Conservation (phyloP, 805 yeast genomes). For the Metschnikowia kunwiensis region DNA sequence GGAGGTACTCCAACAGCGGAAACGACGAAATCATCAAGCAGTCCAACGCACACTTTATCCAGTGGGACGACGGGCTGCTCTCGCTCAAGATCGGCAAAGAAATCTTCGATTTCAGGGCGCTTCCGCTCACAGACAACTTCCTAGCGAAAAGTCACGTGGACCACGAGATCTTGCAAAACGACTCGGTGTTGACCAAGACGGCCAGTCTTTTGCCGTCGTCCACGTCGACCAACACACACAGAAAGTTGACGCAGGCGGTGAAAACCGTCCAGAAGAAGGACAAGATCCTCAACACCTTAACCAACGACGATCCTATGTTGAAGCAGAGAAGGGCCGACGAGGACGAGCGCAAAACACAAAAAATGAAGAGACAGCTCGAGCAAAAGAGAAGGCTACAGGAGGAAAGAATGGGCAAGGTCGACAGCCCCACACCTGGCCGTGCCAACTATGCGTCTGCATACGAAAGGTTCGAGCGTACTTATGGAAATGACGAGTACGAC, state of each 20-base stretch:
- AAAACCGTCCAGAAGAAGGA: slow-evolving; percentile 46
- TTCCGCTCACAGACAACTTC: slow-evolving; percentile 66
- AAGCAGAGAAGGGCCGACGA: slow-evolving; percentile 67
- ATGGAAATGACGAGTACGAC: slow-evolving; percentile 35
- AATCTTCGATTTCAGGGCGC: slow-evolving; percentile 70
- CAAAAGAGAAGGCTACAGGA: slow-evolving; percentile 55
- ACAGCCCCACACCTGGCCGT: slow-evolving; percentile 27
- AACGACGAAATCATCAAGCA: slow-evolving; percentile 73
- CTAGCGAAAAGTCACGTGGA: slow-evolving; percentile 69
- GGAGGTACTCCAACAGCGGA: slow-evolving; percentile 85
- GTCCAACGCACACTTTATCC: slow-evolving; percentile 83
- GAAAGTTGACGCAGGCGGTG: slow-evolving; percentile 70
- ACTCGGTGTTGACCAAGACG: slow-evolving; percentile 59
- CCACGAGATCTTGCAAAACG: slow-evolving; percentile 67
- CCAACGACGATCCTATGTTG: slow-evolving; percentile 65
- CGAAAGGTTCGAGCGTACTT: slow-evolving; percentile 37
- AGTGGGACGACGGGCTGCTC: slow-evolving; percentile 91
- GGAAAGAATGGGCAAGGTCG: slow-evolving; percentile 53
- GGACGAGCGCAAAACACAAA: slow-evolving; percentile 53
- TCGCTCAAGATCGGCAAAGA: slow-evolving; percentile 87
- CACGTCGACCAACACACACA: slow-evolving; percentile 80
- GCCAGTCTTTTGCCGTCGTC: slow-evolving; percentile 87
- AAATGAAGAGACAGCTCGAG: slow-evolving; percentile 65
- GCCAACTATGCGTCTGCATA: slow-evolving; percentile 30
- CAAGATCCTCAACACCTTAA: slow-evolving; percentile 50